A percentile compares a stretch with the other conserved stretches of the same genome.
phyloP scores from a whole-genome alignment of 2,329 filamentous ascomycete species.

The Metarhizium album region DNA sequence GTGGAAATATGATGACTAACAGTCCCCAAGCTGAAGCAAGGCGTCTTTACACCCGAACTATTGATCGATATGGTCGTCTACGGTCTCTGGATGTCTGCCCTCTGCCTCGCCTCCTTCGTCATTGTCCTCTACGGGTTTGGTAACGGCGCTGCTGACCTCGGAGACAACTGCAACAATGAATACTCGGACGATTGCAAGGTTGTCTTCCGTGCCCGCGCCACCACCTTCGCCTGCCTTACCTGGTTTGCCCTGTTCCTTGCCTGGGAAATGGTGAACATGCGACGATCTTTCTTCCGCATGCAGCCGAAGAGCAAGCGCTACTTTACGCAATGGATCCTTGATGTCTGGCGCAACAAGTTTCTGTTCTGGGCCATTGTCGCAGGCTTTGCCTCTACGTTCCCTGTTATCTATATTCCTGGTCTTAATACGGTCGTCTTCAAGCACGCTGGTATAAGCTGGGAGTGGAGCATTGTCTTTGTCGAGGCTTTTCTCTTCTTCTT shows the following conservation, averaged over 20 bases:
- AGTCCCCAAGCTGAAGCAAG: conserved; percentile 25
- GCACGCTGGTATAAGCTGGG: conserved; percentile 47
- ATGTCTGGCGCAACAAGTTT: conserved; percentile 61
- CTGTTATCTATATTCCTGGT: conserved; percentile 45
- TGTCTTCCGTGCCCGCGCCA: conserved; percentile 59
- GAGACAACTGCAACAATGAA: conserved; percentile 45
- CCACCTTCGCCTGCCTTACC: conserved; percentile 60
- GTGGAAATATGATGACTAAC: not conserved
- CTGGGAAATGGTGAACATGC: conserved; percentile 64
- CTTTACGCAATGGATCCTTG: conserved; percentile 54
- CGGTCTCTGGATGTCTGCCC: conserved; percentile 54
- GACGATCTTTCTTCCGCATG: conserved; percentile 63
- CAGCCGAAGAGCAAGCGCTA: conserved; percentile 49
- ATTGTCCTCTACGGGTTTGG: conserved; percentile 41
- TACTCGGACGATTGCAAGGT: conserved; percentile 43
- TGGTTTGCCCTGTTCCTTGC: conserved; percentile 67
- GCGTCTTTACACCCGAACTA: conserved; percentile 55
- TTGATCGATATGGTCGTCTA: conserved; percentile 57
- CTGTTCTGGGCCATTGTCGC: conserved; percentile 49
- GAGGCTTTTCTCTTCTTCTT: conserved; percentile 44
- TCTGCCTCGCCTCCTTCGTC: conserved; percentile 42
- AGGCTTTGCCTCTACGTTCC: conserved; percentile 36
- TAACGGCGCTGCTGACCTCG: conserved; percentile 38
- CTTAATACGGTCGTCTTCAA: conserved; percentile 47
- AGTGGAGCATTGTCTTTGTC: conserved; percentile 49